phyloP scores from a whole-genome alignment of 1,284 basidiomycete genomes.

The Apiotrichum akiyoshidainum region DNA sequence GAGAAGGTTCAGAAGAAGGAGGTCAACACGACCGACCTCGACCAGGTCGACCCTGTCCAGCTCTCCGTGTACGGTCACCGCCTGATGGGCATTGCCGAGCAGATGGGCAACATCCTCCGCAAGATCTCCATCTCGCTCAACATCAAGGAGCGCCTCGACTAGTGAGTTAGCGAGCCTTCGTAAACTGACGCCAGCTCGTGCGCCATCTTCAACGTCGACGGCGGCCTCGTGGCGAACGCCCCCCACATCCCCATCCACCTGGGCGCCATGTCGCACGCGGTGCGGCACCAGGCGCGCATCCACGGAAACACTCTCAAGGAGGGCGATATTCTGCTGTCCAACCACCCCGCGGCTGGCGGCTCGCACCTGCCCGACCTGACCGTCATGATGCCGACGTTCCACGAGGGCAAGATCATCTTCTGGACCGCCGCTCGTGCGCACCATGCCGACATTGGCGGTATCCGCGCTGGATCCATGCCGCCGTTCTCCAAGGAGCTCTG shows the following conservation, averaged over 20 bases:
- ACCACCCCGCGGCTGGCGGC: conserved; percentile 55
- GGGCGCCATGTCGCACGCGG: conserved; percentile 43
- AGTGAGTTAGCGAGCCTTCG: conserved; percentile 4
- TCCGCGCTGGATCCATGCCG: conserved; percentile 53
- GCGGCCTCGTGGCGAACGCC: conserved; percentile 55
- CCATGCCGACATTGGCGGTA: conserved; percentile 51
- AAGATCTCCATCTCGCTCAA: conserved; percentile 53
- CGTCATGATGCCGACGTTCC: conserved; percentile 44
- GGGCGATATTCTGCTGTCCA: conserved; percentile 54
- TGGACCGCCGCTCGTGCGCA: conserved; percentile 48
- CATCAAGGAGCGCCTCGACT: conserved; percentile 47
- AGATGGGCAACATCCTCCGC: conserved; percentile 55
- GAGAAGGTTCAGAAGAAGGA: conserved; percentile 19
- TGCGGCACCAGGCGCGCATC: conserved; percentile 36
- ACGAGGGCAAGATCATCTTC: conserved; percentile 42
- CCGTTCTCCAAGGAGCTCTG: conserved; percentile 51
- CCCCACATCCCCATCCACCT: conserved; percentile 48
- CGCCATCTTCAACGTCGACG: conserved; percentile 52
- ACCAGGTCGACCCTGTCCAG: conserved; percentile 53
- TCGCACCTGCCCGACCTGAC: conserved; percentile 55
- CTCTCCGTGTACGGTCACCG: conserved; percentile 57
- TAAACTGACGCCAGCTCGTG: conserved; percentile 36
- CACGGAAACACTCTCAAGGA: conserved; percentile 35
- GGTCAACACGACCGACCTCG: conserved; percentile 20
- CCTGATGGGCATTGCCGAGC: conserved; percentile 54